Evolutionary conservation across 2,329 filamentous ascomycete species (phyloP).

Genomic region (Aspergillus viridinutans): DNA sequence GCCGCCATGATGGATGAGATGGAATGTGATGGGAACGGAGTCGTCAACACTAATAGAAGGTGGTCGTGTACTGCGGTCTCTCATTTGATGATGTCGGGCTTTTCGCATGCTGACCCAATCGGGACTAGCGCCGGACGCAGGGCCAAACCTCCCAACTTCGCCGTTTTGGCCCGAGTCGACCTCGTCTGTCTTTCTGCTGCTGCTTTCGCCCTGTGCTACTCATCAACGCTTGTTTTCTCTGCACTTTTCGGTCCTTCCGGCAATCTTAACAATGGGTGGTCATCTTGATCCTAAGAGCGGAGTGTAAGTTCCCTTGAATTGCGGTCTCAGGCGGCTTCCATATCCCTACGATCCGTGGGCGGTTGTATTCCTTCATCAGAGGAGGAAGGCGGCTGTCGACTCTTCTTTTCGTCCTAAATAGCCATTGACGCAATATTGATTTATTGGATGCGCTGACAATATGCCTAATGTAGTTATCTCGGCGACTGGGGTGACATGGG

Average conservation of each 20-base stretch:
- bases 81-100: conserved; percentile 32
- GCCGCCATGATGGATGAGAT: conserved; percentile 44
- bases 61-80: conserved; percentile 11
- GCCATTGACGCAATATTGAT: background rate
- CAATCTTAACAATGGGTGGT: conserved; percentile 35
- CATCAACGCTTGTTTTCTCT: conserved; percentile 11
- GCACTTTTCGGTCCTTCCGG: conserved; percentile 5
- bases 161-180: conserved; percentile 25
- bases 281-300: conserved; percentile 41
- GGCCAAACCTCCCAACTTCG: conserved; percentile 27
- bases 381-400: background rate
- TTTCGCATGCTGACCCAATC: conserved; percentile 31
- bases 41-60: background rate
- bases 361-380: background rate
- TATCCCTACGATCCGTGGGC: background rate
- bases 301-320: conserved; percentile 33
- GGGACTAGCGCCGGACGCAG: conserved; percentile 30
- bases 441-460: conserved; percentile 20
- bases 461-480: conserved; percentile 55
- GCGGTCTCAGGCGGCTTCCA: background rate
- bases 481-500: conserved; percentile 72
- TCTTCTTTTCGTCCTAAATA: background rate
- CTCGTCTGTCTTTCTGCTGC: conserved; percentile 18
- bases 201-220: conserved; percentile 14
- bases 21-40: conserved; percentile 6